Evolutionary conservation across 1,284 basidiomycete genomes (phyloP), one percentile per base, ranked within the genome.

Genomic region (Irpex rosettiformis): DNA sequence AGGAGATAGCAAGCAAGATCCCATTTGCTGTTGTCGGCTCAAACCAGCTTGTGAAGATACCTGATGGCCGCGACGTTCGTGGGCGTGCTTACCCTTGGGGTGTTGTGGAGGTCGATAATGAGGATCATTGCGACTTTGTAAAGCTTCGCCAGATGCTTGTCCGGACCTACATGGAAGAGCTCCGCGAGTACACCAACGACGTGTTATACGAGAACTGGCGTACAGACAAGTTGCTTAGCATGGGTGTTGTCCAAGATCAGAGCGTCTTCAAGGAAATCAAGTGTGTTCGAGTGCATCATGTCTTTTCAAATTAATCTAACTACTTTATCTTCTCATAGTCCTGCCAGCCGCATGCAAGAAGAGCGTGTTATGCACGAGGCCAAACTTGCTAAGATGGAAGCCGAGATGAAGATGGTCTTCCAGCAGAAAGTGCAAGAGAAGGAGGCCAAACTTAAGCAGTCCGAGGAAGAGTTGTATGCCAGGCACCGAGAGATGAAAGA

Each of bases 321-420:
- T 18, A n/a, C n/a, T 2, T 58, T 65, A 54, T 61, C 58, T 25
- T 10, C 47, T 57, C 62, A 56, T 64, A 97, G 94, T 76, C 95
- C 95, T 63, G 94, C 94, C 58, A 91, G 91, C 62, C 92, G 95
- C 75, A 86, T 94, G 79, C 94, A 95, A 66, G 96, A 98, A 72
- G 96, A 98, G 73, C 91, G 95, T 60, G 81, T 92, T 56, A 77
- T 95, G 71, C 94, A 96, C 75, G 94, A 96, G 77, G 92, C 93
- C 65, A 98, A 98, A 75, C 84, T 98, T 61, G 85, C 92, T 60
- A 98, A 98, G 88, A 98, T 98, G 95, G 95, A 98, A 79, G 91
- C 93, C 59, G 95, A 98, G 82, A 96, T 97, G 94, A 96, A 95
- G 84, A 93, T 94, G 91, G 95, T 98, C 67, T 98, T 98, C 92